Evolutionary conservation across 2,329 filamentous ascomycete species (phyloP), one percentile per base, ranked within the genome.

Genomic region (Colletotrichum spaethianum): DNA sequence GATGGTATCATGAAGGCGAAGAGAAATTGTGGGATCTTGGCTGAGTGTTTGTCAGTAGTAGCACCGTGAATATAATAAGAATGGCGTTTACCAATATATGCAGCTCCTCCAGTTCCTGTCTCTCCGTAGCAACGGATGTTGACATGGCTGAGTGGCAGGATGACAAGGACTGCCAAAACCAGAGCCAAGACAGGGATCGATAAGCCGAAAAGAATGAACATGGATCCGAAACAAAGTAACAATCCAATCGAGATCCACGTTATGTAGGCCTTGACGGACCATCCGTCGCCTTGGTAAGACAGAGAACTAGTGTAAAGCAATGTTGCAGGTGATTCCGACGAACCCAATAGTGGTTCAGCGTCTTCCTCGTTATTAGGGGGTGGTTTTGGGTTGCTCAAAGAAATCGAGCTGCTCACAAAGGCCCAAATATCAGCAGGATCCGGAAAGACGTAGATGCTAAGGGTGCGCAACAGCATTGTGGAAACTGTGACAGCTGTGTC

Each of bases 1-100:
- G 60, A 63, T 33, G 60, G 33, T 63, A 63, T 40, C n/a, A 63
- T 18, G 14, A 62, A 20, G 7, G 44, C 60, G 9, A 63, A 52
- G 8, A 63, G 31, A 14, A 52, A 63, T 26, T 63, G 60, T 31
- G 44, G 60, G 16, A 52, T 63, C 14, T 63, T 63, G 18, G 60
- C 44, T 52, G 8, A 20, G 16, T 4, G 14, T 63, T 3, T 23
- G 31, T 36, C 8, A 26, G n/a, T 26, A 26, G 3, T 18, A 7
- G n/a, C 31, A 28, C 9, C n/a, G 1, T 4, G 6, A 28, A 3
- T 2, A 2, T 38, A 33, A 1, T 11, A 26, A 7, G 20, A 4
- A 48, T 36, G 36, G 16, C 14, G 28, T 14, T 28, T 63, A 63
- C 44, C 60, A 2, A 63, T 52, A 6, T 63, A 63, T 9, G 31